Evolutionary conservation across 2,329 filamentous ascomycete species (phyloP).

Genomic region (Hysterium pulicare): DNA sequence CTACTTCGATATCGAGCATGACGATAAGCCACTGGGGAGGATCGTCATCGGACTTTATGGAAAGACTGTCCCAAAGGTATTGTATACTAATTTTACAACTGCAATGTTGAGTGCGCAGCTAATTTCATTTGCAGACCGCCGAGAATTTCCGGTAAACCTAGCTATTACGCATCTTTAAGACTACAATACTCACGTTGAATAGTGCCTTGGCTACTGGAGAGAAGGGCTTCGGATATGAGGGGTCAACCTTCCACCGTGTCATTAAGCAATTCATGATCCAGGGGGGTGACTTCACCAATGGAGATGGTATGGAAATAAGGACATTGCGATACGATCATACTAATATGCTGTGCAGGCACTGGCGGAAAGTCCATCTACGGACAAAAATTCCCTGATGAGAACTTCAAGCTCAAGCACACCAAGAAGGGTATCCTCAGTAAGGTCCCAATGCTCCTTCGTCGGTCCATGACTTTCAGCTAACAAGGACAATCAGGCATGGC

Average conservation of each 20-base stretch:
- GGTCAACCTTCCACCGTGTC: conserved; percentile 81
- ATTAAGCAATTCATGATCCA: conserved; percentile 93
- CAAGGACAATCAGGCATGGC: conserved; percentile 62
- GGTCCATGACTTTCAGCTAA: neutral
- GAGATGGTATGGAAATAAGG: conserved; percentile 52
- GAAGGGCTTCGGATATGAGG: conserved; percentile 81
- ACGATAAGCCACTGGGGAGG: conserved; percentile 69
- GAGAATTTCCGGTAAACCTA: conserved; percentile 58
- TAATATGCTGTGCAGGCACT: conserved; percentile 52
- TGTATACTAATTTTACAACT: conserved; percentile 3
- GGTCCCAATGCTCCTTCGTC: conserved; percentile 22
- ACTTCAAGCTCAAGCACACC: conserved; percentile 91
- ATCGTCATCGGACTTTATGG: conserved; percentile 82
- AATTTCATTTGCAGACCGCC: conserved; percentile 48
- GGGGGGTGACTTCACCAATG: conserved; percentile 82
- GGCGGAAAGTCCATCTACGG: conserved; percentile 89
- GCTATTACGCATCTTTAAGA: conserved; percentile 45
- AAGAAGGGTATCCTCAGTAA: conserved; percentile 74
- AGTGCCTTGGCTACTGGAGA: conserved; percentile 78
- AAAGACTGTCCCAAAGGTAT: conserved; percentile 76
- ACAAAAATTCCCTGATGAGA: conserved; percentile 80
- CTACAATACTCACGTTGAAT: conserved; percentile 33
- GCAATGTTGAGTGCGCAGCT: conserved; percentile 9
- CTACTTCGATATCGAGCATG: conserved; percentile 80
- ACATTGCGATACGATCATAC: conserved; percentile 1